Conservation (phyloP, 2,329 filamentous ascomycete species). For the Pseudogymnoascus sp. region DNA sequence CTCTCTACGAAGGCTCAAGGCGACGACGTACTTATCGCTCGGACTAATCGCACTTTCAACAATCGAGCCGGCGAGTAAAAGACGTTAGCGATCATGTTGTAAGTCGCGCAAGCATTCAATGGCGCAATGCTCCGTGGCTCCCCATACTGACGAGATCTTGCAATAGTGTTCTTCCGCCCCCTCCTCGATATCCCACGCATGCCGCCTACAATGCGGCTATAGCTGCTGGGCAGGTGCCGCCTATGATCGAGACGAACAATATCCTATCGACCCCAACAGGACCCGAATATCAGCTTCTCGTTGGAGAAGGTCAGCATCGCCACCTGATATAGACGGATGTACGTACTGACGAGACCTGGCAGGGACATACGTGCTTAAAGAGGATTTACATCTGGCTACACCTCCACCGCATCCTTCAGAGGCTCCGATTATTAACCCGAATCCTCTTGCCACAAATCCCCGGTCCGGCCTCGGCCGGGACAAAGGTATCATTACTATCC, state of each 20-base stretch:
- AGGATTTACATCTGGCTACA: slow-evolving; percentile 86
- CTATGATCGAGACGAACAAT: slow-evolving; percentile 92
- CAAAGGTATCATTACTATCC: slow-evolving; percentile 69
- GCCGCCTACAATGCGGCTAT: slow-evolving; percentile 67
- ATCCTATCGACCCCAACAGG: slow-evolving; percentile 72
- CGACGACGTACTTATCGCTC: not conserved
- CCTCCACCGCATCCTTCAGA: slow-evolving; percentile 95
- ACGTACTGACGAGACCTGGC: slow-evolving; percentile 11
- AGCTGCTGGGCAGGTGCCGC: slow-evolving; percentile 59
- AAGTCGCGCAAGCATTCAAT: slow-evolving; percentile 2
- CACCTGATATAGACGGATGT: not conserved
- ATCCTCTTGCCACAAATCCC: slow-evolving; percentile 80
- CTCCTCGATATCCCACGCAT: slow-evolving; percentile 74
- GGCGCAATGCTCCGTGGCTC: not conserved
- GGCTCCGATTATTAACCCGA: slow-evolving; percentile 77
- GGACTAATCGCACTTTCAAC: not conserved
- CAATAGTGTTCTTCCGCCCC: slow-evolving; percentile 70
- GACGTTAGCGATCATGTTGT: slow-evolving; percentile 5
- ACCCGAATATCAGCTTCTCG: slow-evolving; percentile 81
- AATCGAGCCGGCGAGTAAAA: not conserved
- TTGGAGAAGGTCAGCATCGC: slow-evolving; percentile 69
- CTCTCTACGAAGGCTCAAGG: not conserved
- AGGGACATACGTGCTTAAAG: slow-evolving; percentile 87
- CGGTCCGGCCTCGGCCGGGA: slow-evolving; percentile 78
- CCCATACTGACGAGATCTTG: not conserved